A percentile compares a stretch with the other conserved stretches of the same genome.
Conservation (phyloP, 139 green algal species). For the Auxenochlorella pyrenoidosa region DNA sequence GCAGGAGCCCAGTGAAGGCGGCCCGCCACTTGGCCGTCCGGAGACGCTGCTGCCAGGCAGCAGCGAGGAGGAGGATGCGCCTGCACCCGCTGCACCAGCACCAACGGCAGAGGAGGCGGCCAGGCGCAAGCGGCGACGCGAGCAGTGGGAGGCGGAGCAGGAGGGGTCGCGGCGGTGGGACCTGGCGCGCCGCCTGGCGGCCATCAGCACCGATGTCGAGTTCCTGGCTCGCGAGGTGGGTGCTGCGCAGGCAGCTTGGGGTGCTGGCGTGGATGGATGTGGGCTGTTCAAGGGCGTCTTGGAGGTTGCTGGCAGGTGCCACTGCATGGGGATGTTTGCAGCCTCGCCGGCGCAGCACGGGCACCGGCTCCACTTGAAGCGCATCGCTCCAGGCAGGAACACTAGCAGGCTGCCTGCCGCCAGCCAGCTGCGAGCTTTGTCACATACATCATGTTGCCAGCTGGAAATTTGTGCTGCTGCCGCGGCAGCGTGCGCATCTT, state of each 20-base stretch:
- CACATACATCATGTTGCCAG: no score
- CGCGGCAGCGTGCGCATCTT: no score
- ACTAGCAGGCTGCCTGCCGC: no score
- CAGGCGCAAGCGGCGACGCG: conserved; percentile 32
- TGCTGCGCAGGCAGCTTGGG: neutral
- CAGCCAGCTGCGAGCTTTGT: no score
- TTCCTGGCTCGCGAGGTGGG: conserved; percentile 55
- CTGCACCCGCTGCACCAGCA: neutral
- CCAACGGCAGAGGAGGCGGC: conserved; percentile 23
- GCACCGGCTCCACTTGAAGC: no score
- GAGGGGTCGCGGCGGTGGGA: conserved; percentile 42
- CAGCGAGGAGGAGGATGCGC: conserved; percentile 2
- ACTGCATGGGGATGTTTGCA: no score
- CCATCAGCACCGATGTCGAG: conserved; percentile 58
- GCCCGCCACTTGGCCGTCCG: neutral
- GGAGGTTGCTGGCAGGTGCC: no score
- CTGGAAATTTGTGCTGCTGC: no score
- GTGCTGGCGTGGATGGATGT: no score
- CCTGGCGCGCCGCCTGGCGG: conserved; percentile 45
- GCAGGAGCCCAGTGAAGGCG: conserved; percentile 4
- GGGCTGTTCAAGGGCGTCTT: no score
- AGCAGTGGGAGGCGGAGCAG: conserved; percentile 26
- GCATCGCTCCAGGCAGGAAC: no score
- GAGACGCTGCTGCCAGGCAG: neutral
- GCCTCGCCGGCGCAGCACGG: no score